phyloP scores from a whole-genome alignment of 140 eudicot species.

The Senecio squalidus region DNA sequence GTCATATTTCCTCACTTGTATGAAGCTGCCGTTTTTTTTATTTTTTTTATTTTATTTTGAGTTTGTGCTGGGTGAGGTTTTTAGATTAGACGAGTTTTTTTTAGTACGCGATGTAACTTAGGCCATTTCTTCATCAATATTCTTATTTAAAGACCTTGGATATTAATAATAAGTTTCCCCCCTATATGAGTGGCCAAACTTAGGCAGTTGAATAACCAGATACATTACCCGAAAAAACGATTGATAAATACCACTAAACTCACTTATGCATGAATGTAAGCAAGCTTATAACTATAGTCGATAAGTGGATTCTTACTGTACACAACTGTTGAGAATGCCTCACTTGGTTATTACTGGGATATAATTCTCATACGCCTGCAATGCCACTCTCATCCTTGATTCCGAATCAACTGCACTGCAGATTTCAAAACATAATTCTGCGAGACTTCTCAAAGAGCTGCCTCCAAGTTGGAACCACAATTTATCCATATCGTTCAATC shows the following conservation, averaged over 20 bases:
- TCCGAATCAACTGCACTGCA: neutral
- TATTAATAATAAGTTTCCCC: neutral
- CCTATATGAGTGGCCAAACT: neutral
- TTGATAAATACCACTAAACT: too few relatives aligned
- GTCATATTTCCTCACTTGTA: conserved; percentile 22
- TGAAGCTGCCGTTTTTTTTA: conserved; percentile 18
- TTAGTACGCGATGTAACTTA: neutral
- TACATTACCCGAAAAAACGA: too few relatives aligned
- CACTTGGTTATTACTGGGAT: too few relatives aligned
- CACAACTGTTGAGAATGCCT: too few relatives aligned
- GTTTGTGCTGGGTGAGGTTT: conserved; percentile 9
- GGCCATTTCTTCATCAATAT: neutral
- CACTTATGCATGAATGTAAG: too few relatives aligned
- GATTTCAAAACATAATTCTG: neutral
- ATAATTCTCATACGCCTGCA: neutral
- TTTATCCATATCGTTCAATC: too few relatives aligned
- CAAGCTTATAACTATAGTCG: too few relatives aligned
- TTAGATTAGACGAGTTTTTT: conserved; percentile 11
- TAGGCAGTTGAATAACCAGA: neutral
- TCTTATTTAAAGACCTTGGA: neutral
- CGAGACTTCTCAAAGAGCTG: neutral
- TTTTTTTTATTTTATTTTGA: neutral
- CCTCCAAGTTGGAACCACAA: neutral
- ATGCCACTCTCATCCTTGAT: neutral
- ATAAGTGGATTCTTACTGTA: too few relatives aligned